phyloP scores from a whole-genome alignment of 1,284 basidiomycete species.

The Leccinum angustisporum region DNA sequence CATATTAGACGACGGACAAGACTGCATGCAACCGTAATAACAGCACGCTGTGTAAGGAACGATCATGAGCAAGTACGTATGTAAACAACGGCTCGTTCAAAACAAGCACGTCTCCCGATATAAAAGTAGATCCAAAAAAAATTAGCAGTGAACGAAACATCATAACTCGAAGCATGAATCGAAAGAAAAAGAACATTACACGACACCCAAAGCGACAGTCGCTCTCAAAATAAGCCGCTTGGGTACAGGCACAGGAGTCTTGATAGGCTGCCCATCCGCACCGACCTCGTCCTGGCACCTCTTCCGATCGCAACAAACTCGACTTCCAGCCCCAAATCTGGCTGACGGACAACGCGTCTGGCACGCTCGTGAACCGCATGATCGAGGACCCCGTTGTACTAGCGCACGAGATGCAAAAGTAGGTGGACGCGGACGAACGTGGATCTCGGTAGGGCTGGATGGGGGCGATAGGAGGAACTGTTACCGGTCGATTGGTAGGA shows the following conservation, averaged over 20 bases:
- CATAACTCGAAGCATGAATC: slow-evolving; percentile 10
- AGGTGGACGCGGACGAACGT: slow-evolving; percentile 65
- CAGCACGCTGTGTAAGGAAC: not conserved
- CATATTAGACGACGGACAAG: not conserved
- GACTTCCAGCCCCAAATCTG: slow-evolving; percentile 86
- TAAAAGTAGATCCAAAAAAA: not conserved
- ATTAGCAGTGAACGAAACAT: not conserved
- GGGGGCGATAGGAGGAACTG: slow-evolving; percentile 46
- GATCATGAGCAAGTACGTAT: not conserved
- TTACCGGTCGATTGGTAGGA: slow-evolving; percentile 26
- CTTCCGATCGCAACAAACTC: slow-evolving; percentile 58
- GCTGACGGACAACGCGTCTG: slow-evolving; percentile 80
- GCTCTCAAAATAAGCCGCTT: slow-evolving; percentile 67
- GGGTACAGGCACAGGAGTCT: slow-evolving; percentile 29
- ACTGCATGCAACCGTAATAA: not conserved
- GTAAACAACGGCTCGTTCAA: not conserved
- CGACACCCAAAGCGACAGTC: slow-evolving; percentile 71
- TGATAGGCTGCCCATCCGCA: slow-evolving; percentile 39
- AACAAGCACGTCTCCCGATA: not conserved
- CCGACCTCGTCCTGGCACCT: slow-evolving; percentile 54
- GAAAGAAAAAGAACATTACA: slow-evolving; percentile 39
- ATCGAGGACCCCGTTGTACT: slow-evolving; percentile 80
- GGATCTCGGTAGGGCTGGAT: slow-evolving; percentile 74
- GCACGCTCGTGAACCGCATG: slow-evolving; percentile 82
- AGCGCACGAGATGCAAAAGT: slow-evolving; percentile 84